Conservation (phyloP, 805 yeast species). For the Teunomyces gatunensis region DNA sequence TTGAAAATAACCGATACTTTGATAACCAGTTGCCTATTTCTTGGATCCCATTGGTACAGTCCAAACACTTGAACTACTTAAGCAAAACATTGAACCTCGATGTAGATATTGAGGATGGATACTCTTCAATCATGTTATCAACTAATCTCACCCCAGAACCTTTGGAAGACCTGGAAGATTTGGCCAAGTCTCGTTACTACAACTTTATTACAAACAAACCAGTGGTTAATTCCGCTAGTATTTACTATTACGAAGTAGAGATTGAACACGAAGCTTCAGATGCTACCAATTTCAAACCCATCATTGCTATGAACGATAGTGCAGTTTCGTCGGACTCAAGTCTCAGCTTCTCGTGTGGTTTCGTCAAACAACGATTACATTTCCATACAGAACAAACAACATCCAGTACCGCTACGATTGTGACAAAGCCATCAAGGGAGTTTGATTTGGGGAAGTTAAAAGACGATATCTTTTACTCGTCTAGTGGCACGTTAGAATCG, state of each 20-base stretch:
- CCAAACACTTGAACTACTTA: conserved; percentile 19
- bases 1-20: conserved; percentile 20
- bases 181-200: conserved; percentile 18
- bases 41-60: conserved; percentile 39
- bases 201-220: conserved; percentile 40
- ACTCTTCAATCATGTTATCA: conserved; percentile 26
- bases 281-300: conserved; percentile 30
- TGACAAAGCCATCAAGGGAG: conserved; percentile 7
- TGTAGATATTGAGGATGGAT: conserved; percentile 26
- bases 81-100: conserved; percentile 23
- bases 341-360: conserved; percentile 34
- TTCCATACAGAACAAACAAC: conserved; percentile 13
- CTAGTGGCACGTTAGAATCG: conserved; percentile 7
- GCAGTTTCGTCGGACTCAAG: conserved; percentile 32
- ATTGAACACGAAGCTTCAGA: conserved; percentile 33
- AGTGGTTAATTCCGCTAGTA: conserved; percentile 30
- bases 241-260: conserved; percentile 41
- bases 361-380: conserved; percentile 25
- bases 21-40: conserved; percentile 35
- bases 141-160: conserved; percentile 3
- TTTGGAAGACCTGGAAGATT: conserved; percentile 1
- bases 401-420: background rate
- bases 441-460: conserved; percentile 32
- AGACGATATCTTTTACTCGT: conserved; percentile 21
- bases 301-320: conserved; percentile 32